Evolutionary conservation across 2,329 filamentous ascomycete genomes (phyloP).

Genomic region (Paraphoma sp.): DNA sequence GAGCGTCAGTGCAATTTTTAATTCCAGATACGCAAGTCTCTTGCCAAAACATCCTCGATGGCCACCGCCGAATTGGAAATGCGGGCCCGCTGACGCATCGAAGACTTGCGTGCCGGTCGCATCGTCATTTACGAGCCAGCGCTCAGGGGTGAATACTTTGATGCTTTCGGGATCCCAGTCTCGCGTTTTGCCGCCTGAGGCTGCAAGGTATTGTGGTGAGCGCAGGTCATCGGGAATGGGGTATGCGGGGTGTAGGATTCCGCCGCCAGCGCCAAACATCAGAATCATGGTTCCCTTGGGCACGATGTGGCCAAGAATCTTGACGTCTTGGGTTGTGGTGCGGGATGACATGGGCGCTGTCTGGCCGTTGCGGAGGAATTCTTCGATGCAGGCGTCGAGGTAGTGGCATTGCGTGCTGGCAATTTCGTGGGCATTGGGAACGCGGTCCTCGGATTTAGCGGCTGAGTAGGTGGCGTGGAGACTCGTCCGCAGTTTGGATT

Average conservation of each 20-base stretch:
- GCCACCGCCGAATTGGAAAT: conserved; percentile 33
- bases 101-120: conserved; percentile 13
- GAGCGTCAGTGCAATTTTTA: conserved; percentile 32
- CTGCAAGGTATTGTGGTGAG: conserved; percentile 34
- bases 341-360: conserved; percentile 38
- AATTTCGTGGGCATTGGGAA: conserved; percentile 44
- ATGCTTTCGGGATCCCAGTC: conserved; percentile 36
- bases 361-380: conserved; percentile 44
- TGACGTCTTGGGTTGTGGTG: conserved; percentile 45
- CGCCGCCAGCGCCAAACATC: conserved; percentile 28
- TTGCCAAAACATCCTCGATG: conserved; percentile 33
- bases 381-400: conserved; percentile 53
- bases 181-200: conserved; percentile 28
- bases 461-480: conserved; percentile 35
- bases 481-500: conserved; percentile 43
- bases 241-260: conserved; percentile 10
- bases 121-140: conserved; percentile 47
- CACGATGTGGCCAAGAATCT: conserved; percentile 50
- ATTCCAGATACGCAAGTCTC: conserved; percentile 34
- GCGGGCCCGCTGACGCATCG: conserved; percentile 28
- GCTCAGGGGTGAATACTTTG: conserved; percentile 46
- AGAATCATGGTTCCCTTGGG: conserved; percentile 49
- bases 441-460: conserved; percentile 15
- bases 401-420: conserved; percentile 44
- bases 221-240: conserved; percentile 37